A percentile compares a stretch with the other conserved stretches of the same genome.
phyloP scores from a whole-genome alignment of 1,139 yeast species.

The Blastobotrys proliferans region DNA sequence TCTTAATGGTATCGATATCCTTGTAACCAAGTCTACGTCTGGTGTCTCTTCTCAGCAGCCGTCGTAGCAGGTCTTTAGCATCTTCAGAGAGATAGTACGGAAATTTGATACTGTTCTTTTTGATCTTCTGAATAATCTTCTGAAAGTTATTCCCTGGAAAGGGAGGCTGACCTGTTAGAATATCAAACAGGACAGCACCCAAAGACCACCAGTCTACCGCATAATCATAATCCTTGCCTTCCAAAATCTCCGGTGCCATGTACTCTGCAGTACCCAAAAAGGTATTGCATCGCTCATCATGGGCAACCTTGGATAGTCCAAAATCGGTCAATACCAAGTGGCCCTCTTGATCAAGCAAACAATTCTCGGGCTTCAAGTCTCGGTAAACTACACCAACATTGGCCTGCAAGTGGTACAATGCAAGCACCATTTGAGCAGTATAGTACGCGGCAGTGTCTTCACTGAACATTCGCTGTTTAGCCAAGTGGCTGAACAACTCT shows the following conservation, averaged over 20 bases:
- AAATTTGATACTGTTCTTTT: constrained; percentile 57
- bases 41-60: constrained; percentile 71
- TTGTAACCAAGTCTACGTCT: constrained; percentile 60
- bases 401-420: constrained; percentile 76
- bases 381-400: constrained; percentile 81
- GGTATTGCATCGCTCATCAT: constrained; percentile 55
- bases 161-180: constrained; percentile 90
- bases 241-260: constrained; percentile 92
- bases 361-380: constrained; percentile 91
- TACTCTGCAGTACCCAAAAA: constrained; percentile 93
- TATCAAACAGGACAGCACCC: constrained; percentile 84
- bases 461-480: constrained; percentile 75
- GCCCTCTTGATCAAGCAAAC: constrained; percentile 74
- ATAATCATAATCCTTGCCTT: constrained; percentile 80
- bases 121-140: constrained; percentile 74
- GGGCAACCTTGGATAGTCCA: constrained; percentile 78
- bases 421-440: constrained; percentile 81
- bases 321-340: constrained; percentile 86
- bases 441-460: constrained; percentile 80
- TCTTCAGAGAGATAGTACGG: constrained; percentile 82
- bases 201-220: constrained; percentile 97
- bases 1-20: constrained; percentile 66
- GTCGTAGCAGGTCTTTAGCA: constrained; percentile 75
- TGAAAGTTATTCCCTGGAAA: constrained; percentile 87
- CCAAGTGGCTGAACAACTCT: constrained; percentile 80